Evolutionary conservation across 2,329 filamentous ascomycete species (phyloP), one percentile per base, ranked within the genome.

Genomic region (Paraphoma chrysanthemicola): DNA sequence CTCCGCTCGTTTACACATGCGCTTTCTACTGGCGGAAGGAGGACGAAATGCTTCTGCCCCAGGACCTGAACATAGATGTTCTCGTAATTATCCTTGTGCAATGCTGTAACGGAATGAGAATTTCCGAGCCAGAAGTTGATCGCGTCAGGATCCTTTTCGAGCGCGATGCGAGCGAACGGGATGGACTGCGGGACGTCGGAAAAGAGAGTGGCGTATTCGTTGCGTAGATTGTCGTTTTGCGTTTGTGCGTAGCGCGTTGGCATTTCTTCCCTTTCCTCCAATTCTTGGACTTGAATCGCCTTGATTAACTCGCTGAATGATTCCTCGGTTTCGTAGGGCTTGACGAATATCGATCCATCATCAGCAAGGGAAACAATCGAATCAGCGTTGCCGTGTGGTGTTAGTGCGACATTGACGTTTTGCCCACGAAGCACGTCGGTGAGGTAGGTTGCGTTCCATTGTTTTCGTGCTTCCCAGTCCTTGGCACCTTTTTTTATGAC

Each of bases 1-100:
- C 70, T 65, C 62, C 78, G 78, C 78, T 94, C 91, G 56, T 86
- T 86, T 43, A 93, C 86, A 59, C 88, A 90, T 0, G 89, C 82
- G 63, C 88, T 85, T 59, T 87, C 90, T 1, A 90, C 74, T 0
- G 91, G 88, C n/a, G 91, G 89, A 1, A 95, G 76, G 1, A 95
- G 80, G 0, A 88, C 83, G 64, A 95, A 95, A 64, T 90, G 86
- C 72, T 95, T 95, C 53, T 79, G 78, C 0, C 91, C 92, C 0
- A 87, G 74, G 12, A 94, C 76, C 68, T 94, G 91, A 1, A 92
- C 89, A 73, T 93, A 95, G 0, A 95, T 83, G 72, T 95, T 95
- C 74, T 95, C 91, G 74, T 93, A 94, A 67, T 90, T 90, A 77
- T 95, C 92, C 68, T 90, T 90, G 78, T 95, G 92, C 51, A 93